These are phyloP conservation scores for Chondrus crispus DNA, from an alignment of 23 red algal species.

Conservation along the genomic window DNA sequence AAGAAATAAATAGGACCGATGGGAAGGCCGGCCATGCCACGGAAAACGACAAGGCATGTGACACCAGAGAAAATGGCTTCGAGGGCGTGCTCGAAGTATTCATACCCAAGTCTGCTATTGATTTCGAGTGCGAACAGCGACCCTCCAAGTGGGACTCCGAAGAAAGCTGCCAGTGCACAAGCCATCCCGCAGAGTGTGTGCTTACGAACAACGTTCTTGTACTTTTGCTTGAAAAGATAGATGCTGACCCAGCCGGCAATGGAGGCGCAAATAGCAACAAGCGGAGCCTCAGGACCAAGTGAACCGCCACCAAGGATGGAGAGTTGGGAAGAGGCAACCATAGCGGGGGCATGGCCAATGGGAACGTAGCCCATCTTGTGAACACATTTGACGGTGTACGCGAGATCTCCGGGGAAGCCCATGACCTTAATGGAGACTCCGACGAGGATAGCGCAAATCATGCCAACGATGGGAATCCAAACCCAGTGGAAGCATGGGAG, in stretches of 20 bases:
- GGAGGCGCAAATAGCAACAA: constrained; percentile 85
- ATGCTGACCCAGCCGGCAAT: constrained; percentile 56
- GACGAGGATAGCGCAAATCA: constrained; percentile 52
- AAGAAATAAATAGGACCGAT: constrained; percentile 82
- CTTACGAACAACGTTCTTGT: constrained; percentile 67
- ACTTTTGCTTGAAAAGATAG: constrained; percentile 54
- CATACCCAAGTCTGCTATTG: constrained; percentile 77
- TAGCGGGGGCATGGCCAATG: constrained; percentile 32
- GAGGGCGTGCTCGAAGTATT: constrained; percentile 90
- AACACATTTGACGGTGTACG: constrained; percentile 74
- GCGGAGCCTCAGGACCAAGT: constrained; percentile 88
- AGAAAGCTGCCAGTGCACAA: constrained; percentile 83
- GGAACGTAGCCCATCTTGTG: constrained; percentile 75
- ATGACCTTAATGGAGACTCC: constrained; percentile 52
- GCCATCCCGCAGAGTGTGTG: constrained; percentile 88
- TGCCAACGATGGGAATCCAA: constrained; percentile 69
- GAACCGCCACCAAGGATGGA: constrained; percentile 78
- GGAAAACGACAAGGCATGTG: constrained; percentile 78
- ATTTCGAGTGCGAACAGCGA: constrained; percentile 90
- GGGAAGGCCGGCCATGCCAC: constrained; percentile 50
- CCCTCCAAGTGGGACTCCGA: constrained; percentile 85
- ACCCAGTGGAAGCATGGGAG: constrained; percentile 51
- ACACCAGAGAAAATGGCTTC: constrained; percentile 68
- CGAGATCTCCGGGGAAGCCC: constrained; percentile 85
- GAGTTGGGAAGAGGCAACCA: constrained; percentile 70